Conservation (phyloP, 1,284 basidiomycete species). For the Malassezia japonica region DNA sequence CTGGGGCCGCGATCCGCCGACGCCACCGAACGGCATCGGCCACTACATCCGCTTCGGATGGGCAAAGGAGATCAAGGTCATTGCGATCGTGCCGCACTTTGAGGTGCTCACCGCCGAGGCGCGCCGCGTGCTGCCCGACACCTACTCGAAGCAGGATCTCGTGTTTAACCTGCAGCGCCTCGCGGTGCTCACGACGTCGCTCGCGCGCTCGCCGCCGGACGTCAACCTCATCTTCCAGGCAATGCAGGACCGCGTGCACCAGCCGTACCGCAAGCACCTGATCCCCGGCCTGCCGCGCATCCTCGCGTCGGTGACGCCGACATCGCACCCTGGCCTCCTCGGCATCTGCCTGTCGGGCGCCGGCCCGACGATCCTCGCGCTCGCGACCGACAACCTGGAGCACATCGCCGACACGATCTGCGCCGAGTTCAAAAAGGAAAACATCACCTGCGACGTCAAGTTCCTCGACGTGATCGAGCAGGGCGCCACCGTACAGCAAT, state of each 20-base stretch:
- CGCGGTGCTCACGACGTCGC: constrained; percentile 92
- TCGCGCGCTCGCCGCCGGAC: constrained; percentile 81
- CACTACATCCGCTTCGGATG: constrained; percentile 88
- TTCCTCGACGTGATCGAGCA: constrained; percentile 39
- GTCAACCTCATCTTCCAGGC: constrained; percentile 92
- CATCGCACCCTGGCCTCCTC: constrained; percentile 79
- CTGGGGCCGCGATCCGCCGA: constrained; percentile 80
- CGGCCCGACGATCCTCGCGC: constrained; percentile 90
- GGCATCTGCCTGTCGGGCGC: constrained; percentile 97
- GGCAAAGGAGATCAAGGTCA: constrained; percentile 74
- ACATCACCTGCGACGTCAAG: constrained; percentile 35
- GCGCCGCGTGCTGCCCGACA: constrained; percentile 69
- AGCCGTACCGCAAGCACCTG: constrained; percentile 82
- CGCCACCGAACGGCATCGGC: constrained; percentile 80
- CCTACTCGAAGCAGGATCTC: constrained; percentile 80
- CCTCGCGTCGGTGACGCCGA: constrained; percentile 74
- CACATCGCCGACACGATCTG: constrained; percentile 36
- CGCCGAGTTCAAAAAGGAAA: constrained; percentile 31
- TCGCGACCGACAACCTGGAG: constrained; percentile 60
- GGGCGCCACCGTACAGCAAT: constrained; percentile 26
- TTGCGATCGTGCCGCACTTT: constrained; percentile 90
- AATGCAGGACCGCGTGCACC: constrained; percentile 97
- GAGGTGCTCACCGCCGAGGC: constrained; percentile 94
- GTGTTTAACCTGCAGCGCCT: constrained; percentile 93
- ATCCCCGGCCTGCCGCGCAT: constrained; percentile 64